Evolutionary conservation across 805 yeast genomes (phyloP).

Genomic region (Saccharomycopsis synnaedendra): DNA sequence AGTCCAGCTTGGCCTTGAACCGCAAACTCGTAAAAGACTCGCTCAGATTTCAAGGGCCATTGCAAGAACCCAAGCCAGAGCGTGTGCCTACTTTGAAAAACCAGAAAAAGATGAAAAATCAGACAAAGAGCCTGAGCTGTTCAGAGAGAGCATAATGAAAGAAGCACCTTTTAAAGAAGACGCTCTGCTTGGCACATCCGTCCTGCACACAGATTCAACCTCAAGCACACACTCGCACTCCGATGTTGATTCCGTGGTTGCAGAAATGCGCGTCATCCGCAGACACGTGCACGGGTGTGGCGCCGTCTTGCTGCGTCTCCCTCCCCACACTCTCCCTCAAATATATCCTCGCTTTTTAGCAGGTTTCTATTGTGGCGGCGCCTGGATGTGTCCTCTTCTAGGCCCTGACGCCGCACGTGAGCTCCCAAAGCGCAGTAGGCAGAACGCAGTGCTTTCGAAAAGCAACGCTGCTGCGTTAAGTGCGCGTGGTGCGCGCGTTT

Average conservation of each 20-base stretch:
- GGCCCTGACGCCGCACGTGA: no score
- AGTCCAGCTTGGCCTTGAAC: conserved; percentile 33
- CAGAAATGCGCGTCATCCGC: conserved; percentile 28
- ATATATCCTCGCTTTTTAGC: no score
- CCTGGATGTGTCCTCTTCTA: no score
- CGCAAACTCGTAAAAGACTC: conserved; percentile 35
- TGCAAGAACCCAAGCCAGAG: conserved; percentile 55
- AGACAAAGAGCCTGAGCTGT: not conserved
- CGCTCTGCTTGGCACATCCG: not conserved
- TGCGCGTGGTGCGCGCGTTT: no score
- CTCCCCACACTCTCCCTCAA: no score
- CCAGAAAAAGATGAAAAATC: conserved; percentile 1
- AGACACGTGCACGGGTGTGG: conserved; percentile 13
- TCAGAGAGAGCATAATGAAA: not conserved
- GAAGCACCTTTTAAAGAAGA: conserved; percentile 1
- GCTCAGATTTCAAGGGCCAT: conserved; percentile 42
- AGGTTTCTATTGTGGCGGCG: no score
- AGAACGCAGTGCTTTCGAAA: no score
- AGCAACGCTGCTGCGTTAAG: no score
- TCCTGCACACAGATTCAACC: not conserved
- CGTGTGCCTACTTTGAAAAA: conserved; percentile 41
- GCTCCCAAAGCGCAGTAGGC: no score
- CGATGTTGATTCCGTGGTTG: conserved; percentile 29
- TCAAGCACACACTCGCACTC: not conserved
- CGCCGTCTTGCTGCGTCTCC: not conserved